phyloP scores from a whole-genome alignment of 768 basidiomycete species.

The Calocera cornea region DNA sequence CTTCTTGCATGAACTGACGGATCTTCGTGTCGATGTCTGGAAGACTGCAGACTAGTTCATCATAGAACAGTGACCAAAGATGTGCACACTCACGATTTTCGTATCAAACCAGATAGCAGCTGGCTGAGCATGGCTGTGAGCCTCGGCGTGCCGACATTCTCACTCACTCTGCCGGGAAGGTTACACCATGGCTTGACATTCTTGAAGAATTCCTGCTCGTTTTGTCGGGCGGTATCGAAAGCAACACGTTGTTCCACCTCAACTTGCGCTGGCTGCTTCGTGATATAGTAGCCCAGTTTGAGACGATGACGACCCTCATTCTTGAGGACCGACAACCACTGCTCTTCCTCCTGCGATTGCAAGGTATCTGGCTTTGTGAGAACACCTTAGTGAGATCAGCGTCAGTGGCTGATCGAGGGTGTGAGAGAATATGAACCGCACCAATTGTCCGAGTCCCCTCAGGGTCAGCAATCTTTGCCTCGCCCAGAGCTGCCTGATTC shows the following conservation, averaged over 20 bases:
- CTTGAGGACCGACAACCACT: constrained; percentile 34
- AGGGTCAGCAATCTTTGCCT: constrained; percentile 47
- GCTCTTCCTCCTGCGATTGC: constrained; percentile 37
- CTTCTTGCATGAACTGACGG: too few relatives aligned
- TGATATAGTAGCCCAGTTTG: constrained; percentile 51
- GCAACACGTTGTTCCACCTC: constrained; percentile 39
- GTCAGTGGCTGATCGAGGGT: too few relatives aligned
- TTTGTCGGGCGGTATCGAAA: constrained; percentile 45
- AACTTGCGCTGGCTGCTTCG: constrained; percentile 40
- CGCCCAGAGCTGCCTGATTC: constrained; percentile 56
- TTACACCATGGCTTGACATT: constrained; percentile 9
- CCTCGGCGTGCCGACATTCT: not conserved
- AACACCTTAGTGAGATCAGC: too few relatives aligned
- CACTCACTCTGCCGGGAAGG: not conserved
- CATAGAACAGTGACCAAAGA: too few relatives aligned
- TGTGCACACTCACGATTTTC: too few relatives aligned
- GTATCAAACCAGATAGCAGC: constrained; percentile 21
- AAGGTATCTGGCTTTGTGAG: constrained; percentile 65
- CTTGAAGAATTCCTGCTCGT: constrained; percentile 44
- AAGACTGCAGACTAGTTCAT: constrained; percentile 33
- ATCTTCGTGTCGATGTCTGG: constrained; percentile 50
- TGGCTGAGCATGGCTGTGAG: constrained; percentile 44
- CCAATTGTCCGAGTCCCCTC: constrained; percentile 55
- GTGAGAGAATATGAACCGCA: too few relatives aligned
- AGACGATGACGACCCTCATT: constrained; percentile 36